Evolutionary conservation across 108 stramenopile species (phyloP).

Genomic region (Fragilariopsis cylindrus): DNA sequence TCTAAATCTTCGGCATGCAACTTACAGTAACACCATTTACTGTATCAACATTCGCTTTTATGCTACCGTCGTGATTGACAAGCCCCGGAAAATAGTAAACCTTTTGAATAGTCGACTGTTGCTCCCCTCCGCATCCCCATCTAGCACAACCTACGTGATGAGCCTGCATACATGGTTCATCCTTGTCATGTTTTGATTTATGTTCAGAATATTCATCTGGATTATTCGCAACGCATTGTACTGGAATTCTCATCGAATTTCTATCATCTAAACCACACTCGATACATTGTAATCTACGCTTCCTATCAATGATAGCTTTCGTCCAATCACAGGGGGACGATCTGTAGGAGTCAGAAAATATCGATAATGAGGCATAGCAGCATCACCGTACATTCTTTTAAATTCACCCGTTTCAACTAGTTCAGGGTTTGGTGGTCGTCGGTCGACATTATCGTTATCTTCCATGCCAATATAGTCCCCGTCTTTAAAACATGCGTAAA

Average conservation of each 20-base stretch:
- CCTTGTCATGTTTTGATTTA: slow-evolving; percentile 9
- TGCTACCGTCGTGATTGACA: background rate
- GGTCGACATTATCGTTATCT: slow-evolving; percentile 6
- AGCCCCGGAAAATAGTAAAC: slow-evolving; percentile 4
- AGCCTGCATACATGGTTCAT: slow-evolving; percentile 1
- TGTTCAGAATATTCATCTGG: slow-evolving; percentile 15
- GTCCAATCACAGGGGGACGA: background rate
- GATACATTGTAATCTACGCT: background rate
- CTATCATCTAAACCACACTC: slow-evolving; percentile 11
- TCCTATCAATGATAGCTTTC: background rate
- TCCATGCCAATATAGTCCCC: slow-evolving; percentile 7
- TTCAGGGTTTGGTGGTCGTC: slow-evolving; percentile 1
- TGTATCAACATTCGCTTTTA: background rate
- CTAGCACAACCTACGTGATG: slow-evolving; percentile 14
- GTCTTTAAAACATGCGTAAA: slow-evolving; percentile 12
- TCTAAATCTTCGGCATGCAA: slow-evolving; percentile 15
- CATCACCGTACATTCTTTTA: background rate
- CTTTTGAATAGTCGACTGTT: background rate
- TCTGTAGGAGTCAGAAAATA: slow-evolving; percentile 1
- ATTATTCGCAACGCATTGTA: slow-evolving; percentile 16
- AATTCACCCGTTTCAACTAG: background rate
- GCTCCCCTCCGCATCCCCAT: background rate
- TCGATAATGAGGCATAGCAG: slow-evolving; percentile 7
- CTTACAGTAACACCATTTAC: slow-evolving; percentile 10
- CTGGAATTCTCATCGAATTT: slow-evolving; percentile 3